Conservation (phyloP, 2,329 filamentous ascomycete species). For the Paraphaeosphaeria minitans region DNA sequence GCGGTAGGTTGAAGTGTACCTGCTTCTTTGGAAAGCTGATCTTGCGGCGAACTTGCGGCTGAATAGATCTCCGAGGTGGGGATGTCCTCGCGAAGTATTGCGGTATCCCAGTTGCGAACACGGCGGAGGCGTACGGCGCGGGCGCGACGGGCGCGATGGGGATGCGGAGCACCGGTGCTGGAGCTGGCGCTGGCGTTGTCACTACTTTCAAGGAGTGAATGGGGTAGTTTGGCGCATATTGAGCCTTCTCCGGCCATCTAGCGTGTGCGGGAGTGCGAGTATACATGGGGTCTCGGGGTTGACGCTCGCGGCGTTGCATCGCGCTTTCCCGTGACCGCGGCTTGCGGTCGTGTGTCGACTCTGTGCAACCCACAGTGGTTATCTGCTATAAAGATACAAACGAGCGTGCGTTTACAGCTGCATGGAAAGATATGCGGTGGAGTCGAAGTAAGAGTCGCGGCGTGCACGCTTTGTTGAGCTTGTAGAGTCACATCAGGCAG, state of each 20-base stretch:
- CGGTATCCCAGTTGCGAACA: background rate
- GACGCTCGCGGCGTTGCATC: background rate
- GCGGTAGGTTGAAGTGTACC: constrained; percentile 11
- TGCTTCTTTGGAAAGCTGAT: constrained; percentile 4
- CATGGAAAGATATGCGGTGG: background rate
- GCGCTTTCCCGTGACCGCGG: background rate
- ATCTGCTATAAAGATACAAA: background rate
- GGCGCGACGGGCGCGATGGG: background rate
- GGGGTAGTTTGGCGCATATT: constrained; percentile 4
- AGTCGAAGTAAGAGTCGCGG: background rate
- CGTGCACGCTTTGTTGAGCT: background rate
- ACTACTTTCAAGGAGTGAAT: background rate
- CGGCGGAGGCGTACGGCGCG: background rate
- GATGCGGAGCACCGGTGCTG: background rate
- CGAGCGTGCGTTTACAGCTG: background rate
- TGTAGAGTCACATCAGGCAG: constrained; percentile 4
- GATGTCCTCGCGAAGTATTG: background rate
- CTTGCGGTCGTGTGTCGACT: constrained; percentile 1
- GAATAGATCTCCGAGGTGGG: background rate
- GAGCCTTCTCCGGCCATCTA: background rate
- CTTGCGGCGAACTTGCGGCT: background rate
- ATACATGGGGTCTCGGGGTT: background rate
- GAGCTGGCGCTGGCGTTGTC: background rate
- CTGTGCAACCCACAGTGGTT: background rate
- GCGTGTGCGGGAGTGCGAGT: background rate